phyloP scores from a whole-genome alignment of 495 filamentous ascomycete species.

The Talaromyces proteolyticus region DNA sequence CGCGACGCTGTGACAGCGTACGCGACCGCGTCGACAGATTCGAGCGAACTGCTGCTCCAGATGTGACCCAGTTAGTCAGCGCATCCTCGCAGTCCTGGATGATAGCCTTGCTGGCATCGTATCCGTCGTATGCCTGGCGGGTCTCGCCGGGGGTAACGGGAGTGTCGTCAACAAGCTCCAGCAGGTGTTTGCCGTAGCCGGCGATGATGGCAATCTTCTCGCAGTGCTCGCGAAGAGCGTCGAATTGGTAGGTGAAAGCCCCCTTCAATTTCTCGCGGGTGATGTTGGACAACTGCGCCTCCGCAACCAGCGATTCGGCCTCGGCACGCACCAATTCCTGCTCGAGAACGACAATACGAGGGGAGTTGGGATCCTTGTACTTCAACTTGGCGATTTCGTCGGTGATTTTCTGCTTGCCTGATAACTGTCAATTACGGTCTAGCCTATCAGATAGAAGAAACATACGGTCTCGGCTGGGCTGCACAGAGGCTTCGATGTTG shows the following conservation, averaged over 20 bases:
- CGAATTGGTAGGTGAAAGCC: constrained; percentile 97
- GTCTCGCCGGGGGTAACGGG: constrained; percentile 97
- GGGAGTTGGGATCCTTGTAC: constrained; percentile 98
- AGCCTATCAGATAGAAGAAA: constrained; percentile 6
- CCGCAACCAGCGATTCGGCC: constrained; percentile 94
- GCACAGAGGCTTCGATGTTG: constrained; percentile 97
- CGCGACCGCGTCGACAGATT: constrained; percentile 80
- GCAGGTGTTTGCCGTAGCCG: constrained; percentile 91
- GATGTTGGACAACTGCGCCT: constrained; percentile 97
- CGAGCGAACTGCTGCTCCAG: constrained; percentile 80
- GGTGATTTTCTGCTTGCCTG: constrained; percentile 97
- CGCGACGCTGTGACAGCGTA: constrained; percentile 78
- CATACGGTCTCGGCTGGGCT: constrained; percentile 94
- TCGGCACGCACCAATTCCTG: constrained; percentile 98
- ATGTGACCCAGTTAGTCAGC: constrained; percentile 91
- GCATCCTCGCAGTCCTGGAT: constrained; percentile 99
- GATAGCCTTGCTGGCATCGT: constrained; percentile 97
- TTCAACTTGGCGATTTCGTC: constrained; percentile 98
- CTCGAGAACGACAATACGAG: constrained; percentile 94
- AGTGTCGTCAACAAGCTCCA: constrained; percentile 92
- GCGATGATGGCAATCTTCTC: constrained; percentile 98
- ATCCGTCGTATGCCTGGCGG: constrained; percentile 92
- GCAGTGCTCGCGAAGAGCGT: constrained; percentile 94
- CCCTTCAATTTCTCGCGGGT: constrained; percentile 99
- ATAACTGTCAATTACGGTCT: not conserved